These are phyloP conservation scores for Pseudozyma flocculosa DNA, from an alignment of 1,284 basidiomycete genomes.

Conservation along the genomic window DNA sequence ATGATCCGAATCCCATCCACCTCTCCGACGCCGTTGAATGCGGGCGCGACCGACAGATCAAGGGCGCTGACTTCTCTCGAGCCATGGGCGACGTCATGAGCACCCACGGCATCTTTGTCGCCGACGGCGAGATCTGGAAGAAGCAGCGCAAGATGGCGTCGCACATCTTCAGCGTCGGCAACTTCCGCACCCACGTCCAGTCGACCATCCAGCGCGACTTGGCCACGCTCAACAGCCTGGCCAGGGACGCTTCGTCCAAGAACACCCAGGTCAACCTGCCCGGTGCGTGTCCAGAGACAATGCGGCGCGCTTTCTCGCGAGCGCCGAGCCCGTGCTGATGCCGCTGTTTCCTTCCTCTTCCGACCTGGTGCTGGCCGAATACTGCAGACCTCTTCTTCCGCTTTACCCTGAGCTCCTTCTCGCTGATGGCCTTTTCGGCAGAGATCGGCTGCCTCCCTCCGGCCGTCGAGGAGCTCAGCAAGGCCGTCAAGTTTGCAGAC, in stretches of 20 bases:
- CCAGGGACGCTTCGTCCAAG: constrained; percentile 13
- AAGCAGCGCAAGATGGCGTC: constrained; percentile 49
- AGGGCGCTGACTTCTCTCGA: constrained; percentile 30
- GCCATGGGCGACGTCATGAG: constrained; percentile 39
- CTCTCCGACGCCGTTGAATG: too few relatives aligned
- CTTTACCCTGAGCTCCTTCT: constrained; percentile 42
- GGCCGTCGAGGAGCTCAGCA: constrained; percentile 13
- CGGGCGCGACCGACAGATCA: too few relatives aligned
- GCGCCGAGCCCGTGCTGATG: too few relatives aligned
- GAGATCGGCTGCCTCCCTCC: constrained; percentile 30
- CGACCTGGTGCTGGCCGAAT: too few relatives aligned
- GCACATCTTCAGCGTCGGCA: constrained; percentile 49
- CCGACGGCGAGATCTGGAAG: constrained; percentile 54
- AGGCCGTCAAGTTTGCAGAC: constrained; percentile 27
- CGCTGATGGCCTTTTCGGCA: constrained; percentile 38
- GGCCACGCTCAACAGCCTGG: constrained; percentile 24
- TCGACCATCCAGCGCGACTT: constrained; percentile 44
- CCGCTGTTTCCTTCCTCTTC: constrained; percentile 2
- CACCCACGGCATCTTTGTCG: constrained; percentile 43
- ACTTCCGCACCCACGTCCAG: constrained; percentile 45
- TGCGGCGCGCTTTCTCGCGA: too few relatives aligned
- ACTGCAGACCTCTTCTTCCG: constrained; percentile 48
- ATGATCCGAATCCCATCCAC: too few relatives aligned
- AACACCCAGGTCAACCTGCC: constrained; percentile 3
- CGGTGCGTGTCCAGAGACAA: neutral